phyloP scores from a whole-genome alignment of 768 basidiomycete genomes.

The Serendipita sp. region DNA sequence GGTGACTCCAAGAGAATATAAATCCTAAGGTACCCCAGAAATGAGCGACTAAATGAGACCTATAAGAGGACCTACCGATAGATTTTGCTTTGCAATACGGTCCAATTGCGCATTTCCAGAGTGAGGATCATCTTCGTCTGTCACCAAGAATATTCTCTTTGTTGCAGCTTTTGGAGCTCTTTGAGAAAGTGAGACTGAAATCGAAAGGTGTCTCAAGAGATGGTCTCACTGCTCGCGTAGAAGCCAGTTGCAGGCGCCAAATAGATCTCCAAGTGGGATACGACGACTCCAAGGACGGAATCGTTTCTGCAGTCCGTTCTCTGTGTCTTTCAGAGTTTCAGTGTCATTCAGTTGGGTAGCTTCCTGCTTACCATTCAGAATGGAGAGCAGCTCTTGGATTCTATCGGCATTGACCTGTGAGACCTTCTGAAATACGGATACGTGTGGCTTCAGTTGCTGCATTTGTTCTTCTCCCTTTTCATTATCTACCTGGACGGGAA shows the following conservation, averaged over 20 bases:
- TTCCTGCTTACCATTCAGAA: constrained; percentile 53
- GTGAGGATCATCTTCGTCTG: constrained; percentile 73
- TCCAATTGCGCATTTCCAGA: constrained; percentile 17
- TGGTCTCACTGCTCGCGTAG: constrained; percentile 65
- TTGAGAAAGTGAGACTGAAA: neutral
- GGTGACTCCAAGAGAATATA: constrained; percentile 59
- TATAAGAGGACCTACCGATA: constrained; percentile 25
- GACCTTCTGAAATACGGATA: constrained; percentile 62
- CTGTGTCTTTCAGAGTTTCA: constrained; percentile 4
- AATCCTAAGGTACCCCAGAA: constrained; percentile 36
- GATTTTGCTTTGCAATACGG: constrained; percentile 19
- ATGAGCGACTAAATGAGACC: neutral
- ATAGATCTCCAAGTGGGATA: constrained; percentile 75
- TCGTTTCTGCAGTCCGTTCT: constrained; percentile 26
- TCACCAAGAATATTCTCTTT: constrained; percentile 89
- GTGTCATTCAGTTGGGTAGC: neutral
- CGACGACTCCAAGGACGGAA: constrained; percentile 51
- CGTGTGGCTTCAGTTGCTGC: constrained; percentile 52
- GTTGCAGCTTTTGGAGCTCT: constrained; percentile 78
- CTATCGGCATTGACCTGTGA: constrained; percentile 62
- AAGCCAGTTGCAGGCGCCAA: constrained; percentile 81
- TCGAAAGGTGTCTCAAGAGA: neutral
- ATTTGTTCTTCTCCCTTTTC: constrained; percentile 24
- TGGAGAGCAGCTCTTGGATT: constrained; percentile 60
- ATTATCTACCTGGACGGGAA: constrained; percentile 18